Evolutionary conservation across 192 early-diverging fungal species (phyloP), one percentile per base, ranked within the genome.

Genomic region (Martensiomyces pterosporus): DNA sequence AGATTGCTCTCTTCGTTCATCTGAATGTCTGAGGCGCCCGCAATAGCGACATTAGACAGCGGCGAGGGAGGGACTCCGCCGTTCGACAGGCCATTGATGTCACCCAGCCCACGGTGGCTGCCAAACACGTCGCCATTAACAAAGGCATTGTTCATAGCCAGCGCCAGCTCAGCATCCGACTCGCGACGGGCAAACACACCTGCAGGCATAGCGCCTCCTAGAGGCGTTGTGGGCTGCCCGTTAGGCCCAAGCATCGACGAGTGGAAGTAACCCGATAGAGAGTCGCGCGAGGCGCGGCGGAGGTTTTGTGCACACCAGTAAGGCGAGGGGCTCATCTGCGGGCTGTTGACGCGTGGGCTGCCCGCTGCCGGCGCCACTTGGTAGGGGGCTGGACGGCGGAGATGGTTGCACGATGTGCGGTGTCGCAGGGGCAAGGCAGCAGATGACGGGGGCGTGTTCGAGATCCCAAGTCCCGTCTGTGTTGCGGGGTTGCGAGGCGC

Each of bases 61-160:
- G 70, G 63, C 37, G 62, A 74, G 10, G 67, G 67, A 12, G 56
- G 60, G 35, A 64, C 60, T 9, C 22, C 56, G 10, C n/a, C n/a
- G n/a, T n/a, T n/a, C n/a, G n/a, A n/a, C n/a, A n/a, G n/a, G 18
- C 55, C 60, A 39, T 57, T 63, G 8, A 70, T 15, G 4, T 70
- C 67, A n/a, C 50, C 35, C 13, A 70, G 35, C n/a, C 67, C 40
- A 18, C 60, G 67, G 24, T 63, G 60, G 14, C 55, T 21, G 3
- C 70, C 70, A 47, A 66, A 48, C 22, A 66, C 55, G 21, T 74
- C 63, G 23, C 58, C 70, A 24, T 56, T 60, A 15, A 55, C 58
- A 62, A 74, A 74, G 14, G 59, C 70, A 26, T 48, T 54, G 42
- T 74, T 65, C 70, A 74, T 74, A 0, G 70, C 70, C 49, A 74